phyloP scores from a whole-genome alignment of 2,329 filamentous ascomycete genomes.

The Penicillium sumatraense region DNA sequence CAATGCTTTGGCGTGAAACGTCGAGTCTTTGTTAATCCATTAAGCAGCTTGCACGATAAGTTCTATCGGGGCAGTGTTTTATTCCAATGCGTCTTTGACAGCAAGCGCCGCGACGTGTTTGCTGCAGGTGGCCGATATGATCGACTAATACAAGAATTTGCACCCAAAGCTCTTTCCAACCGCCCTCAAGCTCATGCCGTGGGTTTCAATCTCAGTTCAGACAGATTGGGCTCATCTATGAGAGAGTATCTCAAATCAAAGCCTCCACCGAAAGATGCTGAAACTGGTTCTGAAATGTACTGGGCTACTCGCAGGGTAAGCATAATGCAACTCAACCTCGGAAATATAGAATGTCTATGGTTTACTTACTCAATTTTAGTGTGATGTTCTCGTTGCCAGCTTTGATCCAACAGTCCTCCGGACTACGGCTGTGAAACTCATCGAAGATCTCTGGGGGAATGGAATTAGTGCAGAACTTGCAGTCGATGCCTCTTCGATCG shows the following conservation, averaged over 20 bases:
- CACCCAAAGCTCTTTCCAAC: constrained; percentile 68
- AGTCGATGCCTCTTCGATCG: constrained; percentile 74
- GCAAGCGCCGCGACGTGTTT: constrained; percentile 77
- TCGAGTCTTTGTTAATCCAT: constrained; percentile 81
- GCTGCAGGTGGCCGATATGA: constrained; percentile 95
- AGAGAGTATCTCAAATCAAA: constrained; percentile 56
- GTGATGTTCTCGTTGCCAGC: constrained; percentile 87
- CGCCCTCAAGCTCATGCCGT: constrained; percentile 77
- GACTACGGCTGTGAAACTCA: constrained; percentile 74
- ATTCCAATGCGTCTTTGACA: constrained; percentile 91
- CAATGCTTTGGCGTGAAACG: constrained; percentile 74
- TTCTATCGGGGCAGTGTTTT: constrained; percentile 86
- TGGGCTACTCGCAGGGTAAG: constrained; percentile 69
- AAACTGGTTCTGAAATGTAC: constrained; percentile 64
- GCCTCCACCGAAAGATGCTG: constrained; percentile 69
- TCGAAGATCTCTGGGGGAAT: constrained; percentile 79
- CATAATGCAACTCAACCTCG: not conserved
- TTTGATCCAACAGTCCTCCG: constrained; percentile 79
- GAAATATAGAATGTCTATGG: not conserved
- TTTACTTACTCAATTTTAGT: constrained; percentile 53
- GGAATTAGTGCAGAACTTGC: constrained; percentile 89
- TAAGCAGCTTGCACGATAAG: constrained; percentile 87
- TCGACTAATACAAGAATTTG: constrained; percentile 80
- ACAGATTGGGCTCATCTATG: constrained; percentile 72
- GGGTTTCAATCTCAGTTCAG: constrained; percentile 89